Conservation (phyloP, 2,329 filamentous ascomycete species). For the Emmonsiellopsis sp. region DNA sequence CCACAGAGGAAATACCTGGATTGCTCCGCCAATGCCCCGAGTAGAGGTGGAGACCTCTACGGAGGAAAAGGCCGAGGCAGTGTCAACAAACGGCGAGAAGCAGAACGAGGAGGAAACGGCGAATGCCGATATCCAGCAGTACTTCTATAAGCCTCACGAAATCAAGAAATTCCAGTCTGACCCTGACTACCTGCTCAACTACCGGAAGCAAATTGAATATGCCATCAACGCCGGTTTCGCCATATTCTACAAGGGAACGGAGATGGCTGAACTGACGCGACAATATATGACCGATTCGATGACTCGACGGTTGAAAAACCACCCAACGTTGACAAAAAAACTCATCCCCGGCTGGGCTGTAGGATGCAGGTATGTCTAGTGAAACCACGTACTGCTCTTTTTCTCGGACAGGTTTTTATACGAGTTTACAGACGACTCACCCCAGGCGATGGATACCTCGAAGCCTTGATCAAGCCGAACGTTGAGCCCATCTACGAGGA, state of each 20-base stretch:
- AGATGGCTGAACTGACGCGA: constrained; percentile 31
- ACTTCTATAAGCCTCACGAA: background rate
- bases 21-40: background rate
- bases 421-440: constrained; percentile 14
- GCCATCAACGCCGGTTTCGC: constrained; percentile 36
- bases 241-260: constrained; percentile 36
- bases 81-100: background rate
- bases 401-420: background rate
- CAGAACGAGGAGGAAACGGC: background rate
- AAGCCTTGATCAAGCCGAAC: constrained; percentile 19
- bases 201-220: constrained; percentile 36
- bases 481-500: constrained; percentile 13
- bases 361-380: constrained; percentile 17
- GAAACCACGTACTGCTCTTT: background rate
- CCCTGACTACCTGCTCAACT: constrained; percentile 33
- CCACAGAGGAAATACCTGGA: background rate
- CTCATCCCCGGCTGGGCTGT: constrained; percentile 37
- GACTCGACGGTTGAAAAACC: constrained; percentile 32
- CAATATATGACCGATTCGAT: constrained; percentile 37
- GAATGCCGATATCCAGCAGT: background rate
- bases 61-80: background rate
- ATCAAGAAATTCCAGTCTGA: constrained; percentile 29
- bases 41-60: background rate
- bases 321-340: constrained; percentile 33
- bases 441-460: constrained; percentile 21